These are phyloP conservation scores for Acer negundo DNA, from an alignment of 345 rosid genomes.

Conservation along the genomic window DNA sequence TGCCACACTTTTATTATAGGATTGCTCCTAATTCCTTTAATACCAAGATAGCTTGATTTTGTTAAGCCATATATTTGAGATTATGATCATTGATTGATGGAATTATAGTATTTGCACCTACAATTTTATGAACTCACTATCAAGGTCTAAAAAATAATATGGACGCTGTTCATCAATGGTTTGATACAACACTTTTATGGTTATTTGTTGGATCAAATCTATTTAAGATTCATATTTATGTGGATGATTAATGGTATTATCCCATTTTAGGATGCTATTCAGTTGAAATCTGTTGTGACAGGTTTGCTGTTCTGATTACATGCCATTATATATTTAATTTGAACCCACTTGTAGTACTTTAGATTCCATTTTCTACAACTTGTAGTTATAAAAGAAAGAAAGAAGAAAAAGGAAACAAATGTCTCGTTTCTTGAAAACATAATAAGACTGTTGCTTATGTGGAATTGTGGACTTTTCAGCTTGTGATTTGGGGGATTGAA, in stretches of 20 bases:
- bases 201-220: neutral
- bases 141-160: neutral
- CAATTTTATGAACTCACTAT: neutral
- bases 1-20: neutral
- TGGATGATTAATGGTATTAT: neutral
- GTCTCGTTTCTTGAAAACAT: neutral
- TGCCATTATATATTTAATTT: neutral
- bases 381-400: neutral
- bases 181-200: neutral
- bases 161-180: neutral
- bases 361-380: neutral
- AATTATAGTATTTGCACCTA: neutral
- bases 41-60: neutral
- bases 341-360: neutral
- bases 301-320: conserved; percentile 2
- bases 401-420: neutral
- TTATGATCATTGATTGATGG: neutral
- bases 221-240: neutral
- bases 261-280: neutral
- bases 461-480: neutral
- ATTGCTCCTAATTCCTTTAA: neutral
- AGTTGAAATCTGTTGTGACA: neutral
- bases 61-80: neutral
- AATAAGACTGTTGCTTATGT: neutral
- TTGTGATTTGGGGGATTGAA: conserved; percentile 3